Base-by-base conservation (phyloP, 371 early-diverging fungal species). In the Blakeslea trispora region DNA sequence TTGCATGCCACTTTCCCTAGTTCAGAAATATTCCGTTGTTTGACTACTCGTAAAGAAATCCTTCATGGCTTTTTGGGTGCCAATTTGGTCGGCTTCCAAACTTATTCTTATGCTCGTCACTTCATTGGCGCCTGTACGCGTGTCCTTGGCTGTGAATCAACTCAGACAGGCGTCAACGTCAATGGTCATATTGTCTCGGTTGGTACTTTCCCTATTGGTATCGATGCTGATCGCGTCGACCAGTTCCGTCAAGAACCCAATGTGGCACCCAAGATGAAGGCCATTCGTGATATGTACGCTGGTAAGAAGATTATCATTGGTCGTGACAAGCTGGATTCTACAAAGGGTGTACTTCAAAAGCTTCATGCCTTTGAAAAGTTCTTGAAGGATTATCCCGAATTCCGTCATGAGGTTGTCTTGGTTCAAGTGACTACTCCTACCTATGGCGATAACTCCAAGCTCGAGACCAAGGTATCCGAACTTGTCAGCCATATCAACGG, bases 321-420 rank as follows among this genome's bases (percentile, higher is more conserved):
- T 2, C 88, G 99, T 17, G 99, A 99, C 73, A 97, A 98, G 74
- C 81, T 98, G 17, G 99, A 99, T 72, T 91, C 92, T 50, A 95
- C 97, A 57, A 99, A 99, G 70, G 99, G 99, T 17, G 94, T 99
- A 13, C 85, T 92, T 32, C 97, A 99, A 72, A 97, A 99, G 71
- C 71, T 99, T 22, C 84, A 89, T 34, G 96, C 95, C 0, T 99
- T 94, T 74, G 95, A 96, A 72, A 87, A 88, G 60, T 98, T 99
- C 61, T 69, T 99, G 45, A 73, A 77, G 1, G 81, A 87, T 46
- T 92, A 93, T 68, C 97, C 97, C 1, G 94, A 98, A 65, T 94
- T 91, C 89, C 86, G 83, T 4, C 86, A 91, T 17, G 85, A 81
- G 23, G 95, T 94, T 1, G 93, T 95, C n/a, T 68, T 98, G 37